Evolutionary conservation across 176 grass and related monocot genomes (phyloP).

Genomic region (Aegilops tauschii): DNA sequence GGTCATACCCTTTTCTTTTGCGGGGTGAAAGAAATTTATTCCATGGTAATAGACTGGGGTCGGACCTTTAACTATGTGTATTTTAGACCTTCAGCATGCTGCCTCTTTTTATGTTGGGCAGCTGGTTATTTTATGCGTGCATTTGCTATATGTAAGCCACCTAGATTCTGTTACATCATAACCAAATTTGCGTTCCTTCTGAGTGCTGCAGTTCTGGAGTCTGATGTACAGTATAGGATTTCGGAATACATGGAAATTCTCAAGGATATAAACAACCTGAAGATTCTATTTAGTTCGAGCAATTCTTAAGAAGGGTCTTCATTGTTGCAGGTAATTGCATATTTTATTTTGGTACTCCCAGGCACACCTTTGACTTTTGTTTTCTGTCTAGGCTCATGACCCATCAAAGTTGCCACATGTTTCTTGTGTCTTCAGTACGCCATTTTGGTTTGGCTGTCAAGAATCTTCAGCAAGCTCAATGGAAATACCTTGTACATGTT

Average conservation of each 20-base stretch:
- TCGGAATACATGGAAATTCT: constrained; percentile 53
- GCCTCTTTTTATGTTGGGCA: background rate
- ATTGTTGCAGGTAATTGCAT: constrained; percentile 11
- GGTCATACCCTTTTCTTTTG: too few species aligned
- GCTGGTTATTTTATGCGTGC: background rate
- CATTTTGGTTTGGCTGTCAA: background rate
- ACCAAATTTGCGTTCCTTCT: background rate
- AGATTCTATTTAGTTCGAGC: constrained; percentile 57
- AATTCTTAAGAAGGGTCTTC: constrained; percentile 21
- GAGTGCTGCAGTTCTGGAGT: constrained; percentile 67
- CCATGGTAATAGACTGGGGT: background rate
- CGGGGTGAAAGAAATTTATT: too few species aligned
- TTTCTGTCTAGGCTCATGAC: background rate
- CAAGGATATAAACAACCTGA: constrained; percentile 70
- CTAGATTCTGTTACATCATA: constrained; percentile 17
- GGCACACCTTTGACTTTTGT: background rate
- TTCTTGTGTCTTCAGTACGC: background rate
- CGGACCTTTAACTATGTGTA: background rate
- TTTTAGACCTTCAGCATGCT: background rate
- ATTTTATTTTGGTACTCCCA: background rate
- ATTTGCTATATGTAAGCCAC: background rate
- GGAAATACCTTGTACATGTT: background rate
- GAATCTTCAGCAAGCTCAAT: background rate
- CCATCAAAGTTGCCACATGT: background rate
- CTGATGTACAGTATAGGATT: constrained; percentile 47